These are phyloP conservation scores for Venturia asperata DNA, from an alignment of 2,329 filamentous ascomycete species.

Conservation along the genomic window DNA sequence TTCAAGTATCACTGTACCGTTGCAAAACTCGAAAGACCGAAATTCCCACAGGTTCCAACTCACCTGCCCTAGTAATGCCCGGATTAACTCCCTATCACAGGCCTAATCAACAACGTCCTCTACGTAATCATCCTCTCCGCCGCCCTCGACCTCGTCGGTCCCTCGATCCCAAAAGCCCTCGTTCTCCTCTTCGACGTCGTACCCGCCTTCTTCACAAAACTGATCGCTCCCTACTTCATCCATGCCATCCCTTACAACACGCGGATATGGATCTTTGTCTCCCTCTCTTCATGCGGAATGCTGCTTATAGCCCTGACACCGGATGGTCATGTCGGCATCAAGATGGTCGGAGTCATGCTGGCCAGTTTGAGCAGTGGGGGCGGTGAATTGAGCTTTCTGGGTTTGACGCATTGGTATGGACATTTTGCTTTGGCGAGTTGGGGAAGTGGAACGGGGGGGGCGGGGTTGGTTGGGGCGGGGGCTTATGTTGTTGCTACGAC, in stretches of 20 bases:
- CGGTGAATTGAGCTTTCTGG: slow-evolving; percentile 85
- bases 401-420: slow-evolving; percentile 89
- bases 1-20: too few species aligned
- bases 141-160: slow-evolving; percentile 89
- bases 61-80: not conserved
- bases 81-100: slow-evolving; percentile 37
- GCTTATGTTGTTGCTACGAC: slow-evolving; percentile 83
- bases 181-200: slow-evolving; percentile 90
- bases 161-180: slow-evolving; percentile 76
- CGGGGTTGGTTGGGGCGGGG: slow-evolving; percentile 78
- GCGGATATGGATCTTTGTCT: slow-evolving; percentile 68
- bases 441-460: slow-evolving; percentile 87
- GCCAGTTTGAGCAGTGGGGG: slow-evolving; percentile 79
- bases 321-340: slow-evolving; percentile 49
- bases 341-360: slow-evolving; percentile 75
- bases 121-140: slow-evolving; percentile 96
- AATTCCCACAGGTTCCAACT: too few species aligned
- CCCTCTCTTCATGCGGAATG: slow-evolving; percentile 77
- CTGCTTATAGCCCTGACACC: slow-evolving; percentile 78
- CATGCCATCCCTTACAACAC: slow-evolving; percentile 73
- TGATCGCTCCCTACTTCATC: slow-evolving; percentile 89
- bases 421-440: slow-evolving; percentile 80
- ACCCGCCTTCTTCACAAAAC: slow-evolving; percentile 80
- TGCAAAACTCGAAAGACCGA: too few species aligned
- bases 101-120: slow-evolving; percentile 92